Evolutionary conservation across 176 grass and related monocot genomes (phyloP), one percentile per base, ranked within the genome.

Genomic region (Miscanthus lutarioriparius): DNA sequence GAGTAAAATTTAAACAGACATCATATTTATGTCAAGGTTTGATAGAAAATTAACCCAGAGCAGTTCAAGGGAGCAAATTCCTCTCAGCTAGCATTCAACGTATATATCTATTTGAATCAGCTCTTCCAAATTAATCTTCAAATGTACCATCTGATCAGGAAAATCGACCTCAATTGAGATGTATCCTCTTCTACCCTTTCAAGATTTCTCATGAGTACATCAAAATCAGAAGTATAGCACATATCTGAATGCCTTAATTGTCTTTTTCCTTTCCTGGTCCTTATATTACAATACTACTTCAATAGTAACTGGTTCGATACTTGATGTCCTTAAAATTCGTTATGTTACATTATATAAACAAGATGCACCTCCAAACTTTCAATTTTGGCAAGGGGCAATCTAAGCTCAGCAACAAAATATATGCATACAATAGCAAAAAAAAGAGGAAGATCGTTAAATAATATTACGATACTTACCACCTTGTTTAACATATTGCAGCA

Each of bases 401-500:
- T 82, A 71, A 41, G 35, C 25, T 82, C 22, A 51, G 5, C 32
- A 70, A 56, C 39, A 80, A 3, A 13, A 27, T n/a, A 41, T 61
- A 9, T 45, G 16, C 33, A 33, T 16, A 36, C n/a, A 79, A 32
- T 39, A 6, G 19, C 49, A 76, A 33, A 23, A 78, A 72, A 23
- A 49, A 63, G 25, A 27, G 26, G 14, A 77, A 47, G n/a, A 30
- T 23, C 47, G 3, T 11, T 19, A 83, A 59, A 82, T 1, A 27
- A 36, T 20, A 82, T 54, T 77, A 59, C 39, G 40, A 37, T 48
- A 72, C 86, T 79, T 92, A 96, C 96, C 88, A 54, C 43, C 78
- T 51, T 76, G 83, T 65, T 75, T 77, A 80, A 83, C 85, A 96
- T 91, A 92, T 70, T 94, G 84, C 22, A 96, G 84, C 81, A 99